phyloP scores from a whole-genome alignment of 2,329 filamentous ascomycete species.

The Diplodia mutila region DNA sequence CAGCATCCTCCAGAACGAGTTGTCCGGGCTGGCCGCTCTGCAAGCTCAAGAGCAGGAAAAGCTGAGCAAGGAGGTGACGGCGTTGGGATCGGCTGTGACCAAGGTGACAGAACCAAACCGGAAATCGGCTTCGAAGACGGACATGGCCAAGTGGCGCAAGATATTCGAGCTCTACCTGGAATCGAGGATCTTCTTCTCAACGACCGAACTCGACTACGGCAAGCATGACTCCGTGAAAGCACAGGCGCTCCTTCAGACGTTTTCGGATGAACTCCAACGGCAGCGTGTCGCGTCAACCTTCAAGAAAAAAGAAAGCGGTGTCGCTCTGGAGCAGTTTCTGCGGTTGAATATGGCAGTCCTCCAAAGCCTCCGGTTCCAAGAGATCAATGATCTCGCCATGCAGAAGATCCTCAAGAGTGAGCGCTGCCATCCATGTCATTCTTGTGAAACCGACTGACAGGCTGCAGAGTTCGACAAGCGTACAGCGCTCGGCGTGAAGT shows the following conservation, averaged over 20 bases:
- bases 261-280: constrained; percentile 68
- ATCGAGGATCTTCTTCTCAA: constrained; percentile 80
- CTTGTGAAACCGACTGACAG: background rate
- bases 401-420: constrained; percentile 83
- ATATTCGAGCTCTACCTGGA: constrained; percentile 84
- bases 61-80: constrained; percentile 65
- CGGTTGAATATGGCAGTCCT: constrained; percentile 75
- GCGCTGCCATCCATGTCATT: constrained; percentile 31
- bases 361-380: constrained; percentile 80
- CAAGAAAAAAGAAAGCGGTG: constrained; percentile 66
- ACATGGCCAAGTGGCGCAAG: constrained; percentile 76
- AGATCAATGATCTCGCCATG: constrained; percentile 78
- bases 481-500: constrained; percentile 71
- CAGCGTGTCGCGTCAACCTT: constrained; percentile 60
- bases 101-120: constrained; percentile 67
- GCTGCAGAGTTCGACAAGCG: constrained; percentile 81
- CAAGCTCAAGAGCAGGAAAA: constrained; percentile 67
- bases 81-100: constrained; percentile 67
- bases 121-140: constrained; percentile 59
- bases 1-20: constrained; percentile 70
- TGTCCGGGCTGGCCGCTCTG: constrained; percentile 69
- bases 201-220: constrained; percentile 71
- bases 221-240: constrained; percentile 68
- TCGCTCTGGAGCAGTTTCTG: constrained; percentile 70
- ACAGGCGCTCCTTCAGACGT: constrained; percentile 69